Percentiles rank a stretch among this genome's conserved stretches.
phyloP scores from a whole-genome alignment of 2,329 filamentous ascomycete genomes.

The Aspergillus eucalypticola region DNA sequence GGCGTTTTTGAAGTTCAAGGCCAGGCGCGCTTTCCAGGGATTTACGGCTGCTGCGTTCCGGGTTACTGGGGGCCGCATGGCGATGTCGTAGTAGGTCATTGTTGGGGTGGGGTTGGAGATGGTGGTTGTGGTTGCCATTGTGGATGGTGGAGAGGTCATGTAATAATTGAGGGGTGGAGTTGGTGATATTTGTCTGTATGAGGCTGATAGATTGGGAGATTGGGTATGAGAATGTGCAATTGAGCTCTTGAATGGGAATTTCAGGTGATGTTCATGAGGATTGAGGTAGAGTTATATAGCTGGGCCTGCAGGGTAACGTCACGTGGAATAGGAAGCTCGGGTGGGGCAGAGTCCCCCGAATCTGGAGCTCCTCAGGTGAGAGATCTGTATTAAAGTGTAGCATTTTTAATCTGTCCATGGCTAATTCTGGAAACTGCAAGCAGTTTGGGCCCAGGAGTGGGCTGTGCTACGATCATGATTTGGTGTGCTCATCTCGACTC shows the following conservation, averaged over 20 bases:
- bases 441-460: neutral
- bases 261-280: no score
- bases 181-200: no score
- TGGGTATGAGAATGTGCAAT: no score
- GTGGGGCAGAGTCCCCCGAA: no score
- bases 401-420: no score
- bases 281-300: no score
- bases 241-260: no score
- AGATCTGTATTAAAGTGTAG: no score
- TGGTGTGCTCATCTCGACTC: neutral
- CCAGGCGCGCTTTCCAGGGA: conserved; percentile 53
- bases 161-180: neutral
- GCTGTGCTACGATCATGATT: neutral
- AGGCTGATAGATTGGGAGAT: no score
- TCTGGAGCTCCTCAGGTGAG: no score
- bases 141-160: neutral
- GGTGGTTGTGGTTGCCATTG: conserved; percentile 16
- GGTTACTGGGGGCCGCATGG: conserved; percentile 35
- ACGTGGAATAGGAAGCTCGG: no score
- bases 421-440: neutral
- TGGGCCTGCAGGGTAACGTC: no score
- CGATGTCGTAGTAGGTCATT: conserved; percentile 53
- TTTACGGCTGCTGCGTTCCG: conserved; percentile 45
- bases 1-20: conserved; percentile 52
- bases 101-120: conserved; percentile 14